Evolutionary conservation across 106 monocot species (phyloP).

Genomic region (Amphibolis antarctica): DNA sequence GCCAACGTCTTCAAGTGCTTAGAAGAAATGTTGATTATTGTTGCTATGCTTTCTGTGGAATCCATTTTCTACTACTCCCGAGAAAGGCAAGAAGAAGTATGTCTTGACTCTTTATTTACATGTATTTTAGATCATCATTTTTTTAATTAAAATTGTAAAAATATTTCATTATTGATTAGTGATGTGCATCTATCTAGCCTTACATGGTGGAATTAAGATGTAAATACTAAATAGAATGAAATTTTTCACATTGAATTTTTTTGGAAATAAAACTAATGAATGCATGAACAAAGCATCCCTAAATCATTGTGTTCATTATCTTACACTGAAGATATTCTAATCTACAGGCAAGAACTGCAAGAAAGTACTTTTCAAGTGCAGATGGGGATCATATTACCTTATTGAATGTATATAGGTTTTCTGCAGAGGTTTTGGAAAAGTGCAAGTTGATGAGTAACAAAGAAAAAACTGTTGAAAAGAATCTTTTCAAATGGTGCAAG

Average conservation of each 20-base stretch:
- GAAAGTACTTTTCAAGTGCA: conserved; percentile 58
- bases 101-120: background rate
- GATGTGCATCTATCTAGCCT: too few species aligned
- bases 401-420: conserved; percentile 66
- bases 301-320: too few species aligned
- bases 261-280: too few species aligned
- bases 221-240: too few species aligned
- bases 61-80: conserved; percentile 77
- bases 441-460: conserved; percentile 35
- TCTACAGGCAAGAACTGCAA: conserved; percentile 65
- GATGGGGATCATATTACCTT: conserved; percentile 90
- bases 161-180: too few species aligned
- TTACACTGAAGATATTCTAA: too few species aligned
- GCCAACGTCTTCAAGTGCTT: conserved; percentile 65
- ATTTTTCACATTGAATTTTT: too few species aligned
- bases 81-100: conserved; percentile 85
- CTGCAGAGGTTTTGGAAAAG: conserved; percentile 55
- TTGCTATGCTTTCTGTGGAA: conserved; percentile 95
- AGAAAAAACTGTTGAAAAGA: conserved; percentile 49
- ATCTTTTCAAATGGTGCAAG: conserved; percentile 73
- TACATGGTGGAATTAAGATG: too few species aligned
- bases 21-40: conserved; percentile 96
- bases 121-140: too few species aligned
- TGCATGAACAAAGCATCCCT: too few species aligned
- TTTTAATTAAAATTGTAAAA: too few species aligned